These are phyloP conservation scores for Pulveroboletus sp. DNA, from an alignment of 768 basidiomycete genomes.

Conservation along the genomic window DNA sequence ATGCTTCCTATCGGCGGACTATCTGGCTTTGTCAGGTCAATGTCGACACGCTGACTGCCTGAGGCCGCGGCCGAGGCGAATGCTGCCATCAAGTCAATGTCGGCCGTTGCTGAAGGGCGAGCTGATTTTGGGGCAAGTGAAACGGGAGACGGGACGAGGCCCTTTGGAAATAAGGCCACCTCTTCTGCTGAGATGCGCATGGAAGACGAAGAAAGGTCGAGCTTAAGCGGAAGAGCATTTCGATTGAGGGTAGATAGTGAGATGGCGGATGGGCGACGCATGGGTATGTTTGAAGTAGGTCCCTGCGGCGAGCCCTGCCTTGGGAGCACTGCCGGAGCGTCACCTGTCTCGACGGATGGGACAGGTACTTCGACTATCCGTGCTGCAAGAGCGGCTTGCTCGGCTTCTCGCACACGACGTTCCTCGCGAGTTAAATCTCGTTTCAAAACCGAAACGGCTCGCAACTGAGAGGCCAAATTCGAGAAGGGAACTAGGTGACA, in stretches of 20 bases:
- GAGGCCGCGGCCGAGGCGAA: constrained; percentile 44
- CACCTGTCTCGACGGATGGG: constrained; percentile 21
- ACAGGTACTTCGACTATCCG: constrained; percentile 22
- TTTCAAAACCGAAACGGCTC: constrained; percentile 68
- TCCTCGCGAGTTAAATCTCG: constrained; percentile 67
- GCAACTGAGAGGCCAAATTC: constrained; percentile 45
- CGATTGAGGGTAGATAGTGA: constrained; percentile 79
- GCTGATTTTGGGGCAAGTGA: constrained; percentile 81
- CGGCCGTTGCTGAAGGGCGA: constrained; percentile 53
- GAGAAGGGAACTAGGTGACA: background rate
- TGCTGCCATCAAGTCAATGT: constrained; percentile 65
- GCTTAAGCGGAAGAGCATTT: constrained; percentile 65
- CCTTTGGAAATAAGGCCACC: constrained; percentile 52
- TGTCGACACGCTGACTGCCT: constrained; percentile 39
- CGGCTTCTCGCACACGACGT: constrained; percentile 45
- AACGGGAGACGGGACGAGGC: constrained; percentile 69
- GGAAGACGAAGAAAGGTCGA: constrained; percentile 74
- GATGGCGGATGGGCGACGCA: constrained; percentile 71
- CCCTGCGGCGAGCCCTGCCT: constrained; percentile 35
- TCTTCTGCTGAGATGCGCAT: constrained; percentile 68
- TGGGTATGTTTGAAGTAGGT: constrained; percentile 28
- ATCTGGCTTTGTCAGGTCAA: constrained; percentile 57
- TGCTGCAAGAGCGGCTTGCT: constrained; percentile 40
- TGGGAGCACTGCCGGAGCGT: constrained; percentile 21
- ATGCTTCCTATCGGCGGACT: constrained; percentile 26